Evolutionary conservation across 106 monocot species (phyloP).

Genomic region (Dendrobium chrysotoxum): DNA sequence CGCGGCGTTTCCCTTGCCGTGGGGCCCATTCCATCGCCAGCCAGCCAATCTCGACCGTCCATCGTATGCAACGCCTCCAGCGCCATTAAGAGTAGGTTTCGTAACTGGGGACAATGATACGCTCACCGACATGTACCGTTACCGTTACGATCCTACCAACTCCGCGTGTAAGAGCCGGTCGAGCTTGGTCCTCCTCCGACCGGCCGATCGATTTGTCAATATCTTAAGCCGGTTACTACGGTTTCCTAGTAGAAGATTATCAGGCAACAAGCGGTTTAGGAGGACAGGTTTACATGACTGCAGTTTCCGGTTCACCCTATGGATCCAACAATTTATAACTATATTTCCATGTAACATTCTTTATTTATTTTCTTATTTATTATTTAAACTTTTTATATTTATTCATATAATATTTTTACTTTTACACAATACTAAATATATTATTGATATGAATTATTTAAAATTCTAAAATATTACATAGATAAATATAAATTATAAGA

Average conservation of each 20-base stretch:
- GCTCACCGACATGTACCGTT: background rate
- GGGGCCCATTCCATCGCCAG: background rate
- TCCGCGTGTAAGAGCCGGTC: background rate
- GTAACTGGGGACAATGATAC: background rate
- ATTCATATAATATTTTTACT: too few species aligned
- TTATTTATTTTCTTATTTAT: too few species aligned
- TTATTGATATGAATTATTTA: too few species aligned
- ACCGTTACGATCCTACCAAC: background rate
- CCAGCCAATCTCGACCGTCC: background rate
- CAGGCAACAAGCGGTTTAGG: background rate
- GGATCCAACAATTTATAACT: background rate
- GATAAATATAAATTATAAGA: too few species aligned
- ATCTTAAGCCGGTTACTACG: background rate
- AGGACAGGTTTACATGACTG: background rate
- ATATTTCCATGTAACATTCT: too few species aligned
- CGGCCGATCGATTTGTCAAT: background rate
- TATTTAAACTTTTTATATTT: too few species aligned
- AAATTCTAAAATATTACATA: too few species aligned
- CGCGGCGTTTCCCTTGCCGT: background rate
- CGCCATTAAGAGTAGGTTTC: background rate
- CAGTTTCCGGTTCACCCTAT: constrained; percentile 17
- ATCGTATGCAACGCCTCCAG: background rate
- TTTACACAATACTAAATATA: too few species aligned
- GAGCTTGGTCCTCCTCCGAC: background rate
- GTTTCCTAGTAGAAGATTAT: too few species aligned